Conservation (phyloP, 2,329 filamentous ascomycete species). For the Didymellaceae sp. region DNA sequence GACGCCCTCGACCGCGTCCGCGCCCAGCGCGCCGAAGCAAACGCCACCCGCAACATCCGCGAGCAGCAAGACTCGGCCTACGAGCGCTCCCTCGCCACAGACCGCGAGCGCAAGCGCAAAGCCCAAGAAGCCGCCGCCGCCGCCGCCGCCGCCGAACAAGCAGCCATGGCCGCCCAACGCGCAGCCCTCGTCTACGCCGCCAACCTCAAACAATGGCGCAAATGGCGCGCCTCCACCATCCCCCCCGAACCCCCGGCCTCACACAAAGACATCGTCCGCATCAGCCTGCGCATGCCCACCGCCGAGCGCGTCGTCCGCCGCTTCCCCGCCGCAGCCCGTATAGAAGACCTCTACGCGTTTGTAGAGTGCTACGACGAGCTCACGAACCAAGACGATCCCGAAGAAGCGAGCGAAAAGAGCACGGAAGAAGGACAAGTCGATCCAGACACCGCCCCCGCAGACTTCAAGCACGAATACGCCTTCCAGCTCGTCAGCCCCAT, state of each 20-base stretch:
- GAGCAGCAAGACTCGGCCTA: constrained; percentile 92
- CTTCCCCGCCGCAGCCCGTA: constrained; percentile 70
- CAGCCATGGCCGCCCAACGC: constrained; percentile 68
- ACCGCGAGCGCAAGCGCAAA: constrained; percentile 81
- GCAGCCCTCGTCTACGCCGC: constrained; percentile 63
- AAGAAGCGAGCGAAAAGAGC: too few relatives aligned
- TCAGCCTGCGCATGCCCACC: constrained; percentile 67
- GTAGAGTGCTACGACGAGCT: constrained; percentile 76
- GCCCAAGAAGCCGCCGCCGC: constrained; percentile 76
- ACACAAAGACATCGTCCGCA: constrained; percentile 75
- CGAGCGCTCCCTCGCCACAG: constrained; percentile 85
- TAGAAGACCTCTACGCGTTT: constrained; percentile 95
- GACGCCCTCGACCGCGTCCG: constrained; percentile 76
- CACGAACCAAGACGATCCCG: background rate
- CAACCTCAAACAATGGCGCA: constrained; percentile 74
- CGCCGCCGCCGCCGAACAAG: constrained; percentile 66
- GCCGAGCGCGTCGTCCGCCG: constrained; percentile 78
- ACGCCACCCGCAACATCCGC: constrained; percentile 80
- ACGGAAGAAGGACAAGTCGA: too few relatives aligned
- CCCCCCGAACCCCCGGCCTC: constrained; percentile 67
- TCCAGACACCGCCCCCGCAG: constrained; percentile 58
- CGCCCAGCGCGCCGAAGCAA: constrained; percentile 78
- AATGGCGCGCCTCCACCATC: constrained; percentile 76
- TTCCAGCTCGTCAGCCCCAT: constrained; percentile 87
- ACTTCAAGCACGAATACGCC: constrained; percentile 80